Conservation (phyloP, 805 yeast genomes). For the Teunomyces aglyptinius region DNA sequence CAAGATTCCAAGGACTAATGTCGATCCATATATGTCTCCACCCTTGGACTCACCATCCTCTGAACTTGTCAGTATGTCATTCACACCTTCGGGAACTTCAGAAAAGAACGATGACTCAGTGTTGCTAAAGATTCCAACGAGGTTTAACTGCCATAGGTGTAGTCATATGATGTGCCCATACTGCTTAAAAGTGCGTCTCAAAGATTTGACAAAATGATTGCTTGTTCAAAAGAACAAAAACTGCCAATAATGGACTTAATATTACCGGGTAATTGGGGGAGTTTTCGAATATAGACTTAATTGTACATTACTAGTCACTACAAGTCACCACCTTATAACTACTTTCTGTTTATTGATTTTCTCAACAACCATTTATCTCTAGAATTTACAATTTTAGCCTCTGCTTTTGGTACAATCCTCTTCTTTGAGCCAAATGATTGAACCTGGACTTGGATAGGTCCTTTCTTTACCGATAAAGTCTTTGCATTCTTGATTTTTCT, state of each 20-base stretch:
- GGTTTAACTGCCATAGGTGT: slow-evolving; percentile 39
- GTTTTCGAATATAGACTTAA: not conserved
- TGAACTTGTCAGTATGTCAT: not conserved
- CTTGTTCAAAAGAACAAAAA: not conserved
- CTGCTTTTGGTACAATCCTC: slow-evolving; percentile 37
- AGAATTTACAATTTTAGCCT: slow-evolving; percentile 27
- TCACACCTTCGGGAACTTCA: not conserved
- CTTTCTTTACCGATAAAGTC: slow-evolving; percentile 30
- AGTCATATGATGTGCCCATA: slow-evolving; percentile 45
- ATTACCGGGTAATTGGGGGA: not conserved
- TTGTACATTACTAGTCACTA: slow-evolving; percentile 2
- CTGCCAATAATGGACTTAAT: not conserved
- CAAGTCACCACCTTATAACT: not conserved
- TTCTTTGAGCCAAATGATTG: slow-evolving; percentile 19
- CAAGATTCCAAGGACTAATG: not conserved
- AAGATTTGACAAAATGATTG: slow-evolving; percentile 19
- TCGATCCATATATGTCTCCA: not conserved
- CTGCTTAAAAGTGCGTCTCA: slow-evolving; percentile 33
- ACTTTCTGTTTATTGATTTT: slow-evolving; percentile 35
- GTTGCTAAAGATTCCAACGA: slow-evolving; percentile 27
- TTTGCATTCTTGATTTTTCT: slow-evolving; percentile 23
- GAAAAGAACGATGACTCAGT: slow-evolving; percentile 12
- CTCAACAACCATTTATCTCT: slow-evolving; percentile 42
- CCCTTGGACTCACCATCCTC: not conserved
- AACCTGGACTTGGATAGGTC: slow-evolving; percentile 41